A percentile compares a stretch with the other conserved stretches of the same genome.
Evolutionary conservation across 352 stramenopile species (phyloP).

Genomic region (Globisporangium middletonii): DNA sequence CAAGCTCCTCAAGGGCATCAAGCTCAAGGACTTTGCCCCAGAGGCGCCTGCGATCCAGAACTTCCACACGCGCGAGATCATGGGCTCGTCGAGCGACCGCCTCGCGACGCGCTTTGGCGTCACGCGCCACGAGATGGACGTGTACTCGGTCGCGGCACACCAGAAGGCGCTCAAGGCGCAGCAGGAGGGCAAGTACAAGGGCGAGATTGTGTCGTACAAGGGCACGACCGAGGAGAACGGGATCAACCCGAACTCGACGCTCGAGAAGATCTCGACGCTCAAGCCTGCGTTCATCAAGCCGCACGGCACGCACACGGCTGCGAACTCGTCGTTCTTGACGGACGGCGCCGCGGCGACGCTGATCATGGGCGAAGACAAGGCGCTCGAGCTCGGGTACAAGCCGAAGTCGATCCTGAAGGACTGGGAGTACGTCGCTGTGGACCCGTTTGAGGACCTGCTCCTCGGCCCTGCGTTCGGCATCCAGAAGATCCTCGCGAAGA

Average conservation of each 20-base stretch:
- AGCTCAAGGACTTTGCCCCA: constrained; percentile 84
- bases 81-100: constrained; percentile 96
- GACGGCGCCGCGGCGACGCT: constrained; percentile 94
- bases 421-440: constrained; percentile 96
- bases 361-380: constrained; percentile 97
- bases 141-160: constrained; percentile 95
- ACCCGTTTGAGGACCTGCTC: constrained; percentile 94
- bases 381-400: constrained; percentile 93
- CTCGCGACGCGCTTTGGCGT: constrained; percentile 93
- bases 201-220: constrained; percentile 93
- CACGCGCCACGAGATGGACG: constrained; percentile 94
- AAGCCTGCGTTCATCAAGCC: constrained; percentile 99
- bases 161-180: constrained; percentile 93
- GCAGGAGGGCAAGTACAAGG: constrained; percentile 91
- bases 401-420: constrained; percentile 93
- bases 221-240: constrained; percentile 95
- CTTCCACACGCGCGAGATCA: constrained; percentile 98
- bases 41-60: constrained; percentile 98
- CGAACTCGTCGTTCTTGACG: constrained; percentile 97
- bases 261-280: constrained; percentile 94
- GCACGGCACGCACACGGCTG: constrained; percentile 96
- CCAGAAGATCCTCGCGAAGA: constrained; percentile 71
- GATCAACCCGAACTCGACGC: constrained; percentile 94
- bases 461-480: constrained; percentile 95
- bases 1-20: constrained; percentile 93